A percentile compares a stretch with the other conserved stretches of the same genome.
phyloP scores from a whole-genome alignment of 169 alveolate species.

The Eimeria falciformis region DNA sequence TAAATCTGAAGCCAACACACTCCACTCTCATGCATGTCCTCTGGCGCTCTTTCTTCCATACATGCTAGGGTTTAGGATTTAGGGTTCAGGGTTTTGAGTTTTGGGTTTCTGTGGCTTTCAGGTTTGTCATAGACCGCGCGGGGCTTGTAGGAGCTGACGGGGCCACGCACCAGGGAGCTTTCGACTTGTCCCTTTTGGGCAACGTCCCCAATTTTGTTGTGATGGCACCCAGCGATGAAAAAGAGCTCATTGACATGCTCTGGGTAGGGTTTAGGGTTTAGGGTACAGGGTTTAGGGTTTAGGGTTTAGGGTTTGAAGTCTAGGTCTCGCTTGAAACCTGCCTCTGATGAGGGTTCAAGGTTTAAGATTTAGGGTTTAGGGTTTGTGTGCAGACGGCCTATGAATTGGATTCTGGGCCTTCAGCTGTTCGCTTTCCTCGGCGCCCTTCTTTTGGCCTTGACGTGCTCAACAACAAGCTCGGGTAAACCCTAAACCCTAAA shows the following conservation, averaged over 20 bases:
- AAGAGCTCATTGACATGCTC: conserved; percentile 82
- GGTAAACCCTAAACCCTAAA: neutral
- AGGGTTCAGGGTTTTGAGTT: no score
- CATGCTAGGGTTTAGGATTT: no score
- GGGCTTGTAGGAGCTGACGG: conserved; percentile 93
- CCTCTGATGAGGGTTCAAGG: neutral
- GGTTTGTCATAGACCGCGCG: no score
- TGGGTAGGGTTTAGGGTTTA: conserved; percentile 33
- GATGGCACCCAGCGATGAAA: conserved; percentile 88
- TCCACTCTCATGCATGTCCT: no score
- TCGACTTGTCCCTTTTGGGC: conserved; percentile 88
- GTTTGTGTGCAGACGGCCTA: conserved; percentile 71
- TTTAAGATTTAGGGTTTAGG: neutral
- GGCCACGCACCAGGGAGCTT: conserved; percentile 92
- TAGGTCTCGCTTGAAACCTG: no score
- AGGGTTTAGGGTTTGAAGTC: neutral
- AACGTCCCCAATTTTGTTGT: conserved; percentile 85
- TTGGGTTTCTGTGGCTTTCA: no score
- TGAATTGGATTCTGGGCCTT: conserved; percentile 66
- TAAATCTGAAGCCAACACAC: no score
- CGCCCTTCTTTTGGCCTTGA: conserved; percentile 60
- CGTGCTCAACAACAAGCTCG: conserved; percentile 21
- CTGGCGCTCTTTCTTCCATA: no score
- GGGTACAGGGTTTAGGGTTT: neutral
- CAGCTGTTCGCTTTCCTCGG: conserved; percentile 75